Base-by-base conservation (phyloP, 805 yeast genomes). In the Jamesozyma gamospora region DNA sequence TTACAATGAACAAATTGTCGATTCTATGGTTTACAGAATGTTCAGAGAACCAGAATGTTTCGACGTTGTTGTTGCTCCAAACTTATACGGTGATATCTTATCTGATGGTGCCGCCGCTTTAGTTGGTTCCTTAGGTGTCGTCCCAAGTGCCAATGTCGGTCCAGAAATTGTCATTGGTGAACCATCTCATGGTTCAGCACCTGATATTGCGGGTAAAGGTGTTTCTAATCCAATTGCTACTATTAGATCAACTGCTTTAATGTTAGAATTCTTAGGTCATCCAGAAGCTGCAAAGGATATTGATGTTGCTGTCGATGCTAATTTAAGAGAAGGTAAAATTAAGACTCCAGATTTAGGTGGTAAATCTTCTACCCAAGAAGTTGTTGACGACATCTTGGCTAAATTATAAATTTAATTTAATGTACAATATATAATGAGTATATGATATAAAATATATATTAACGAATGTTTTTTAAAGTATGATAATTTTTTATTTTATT, bases 181-280 rank as follows among this genome's bases (percentile, higher is more conserved):
- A 69, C 98, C 98, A 60, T 88, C 96, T 62, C 98, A 92, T 67
- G 98, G 98, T 46, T 84, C 95, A 41, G 98, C 98, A 40, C 98
- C 98, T 41, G 98, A 92, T 64, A 92, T 92, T 51, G 95, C 88
- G 62, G 98, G 98, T 53, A 79, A 74, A 65, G 92, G 92, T 55
- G 84, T 86, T 53, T 75, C 96, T 39, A 90, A 90, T 74, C 98
- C 98, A 49, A 79, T 92, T 56, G 98, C 98, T 41, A 92, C 98
- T 37, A 90, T 92, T 61, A 81, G 98, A 69, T 92, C 98, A 25
- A 80, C 96, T 43, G 98, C 97, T 41, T 72, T 92, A 62, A 81
- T 92, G 95, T 77, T 92, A 64, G 97, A 92, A 69, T 90, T 92
- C 70, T 77, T 92, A 77, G 97, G 97, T 45, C 75, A 82, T 67